Evolutionary conservation across 139 green algal species (phyloP).

Genomic region (Astrephomene gubernaculifera): DNA sequence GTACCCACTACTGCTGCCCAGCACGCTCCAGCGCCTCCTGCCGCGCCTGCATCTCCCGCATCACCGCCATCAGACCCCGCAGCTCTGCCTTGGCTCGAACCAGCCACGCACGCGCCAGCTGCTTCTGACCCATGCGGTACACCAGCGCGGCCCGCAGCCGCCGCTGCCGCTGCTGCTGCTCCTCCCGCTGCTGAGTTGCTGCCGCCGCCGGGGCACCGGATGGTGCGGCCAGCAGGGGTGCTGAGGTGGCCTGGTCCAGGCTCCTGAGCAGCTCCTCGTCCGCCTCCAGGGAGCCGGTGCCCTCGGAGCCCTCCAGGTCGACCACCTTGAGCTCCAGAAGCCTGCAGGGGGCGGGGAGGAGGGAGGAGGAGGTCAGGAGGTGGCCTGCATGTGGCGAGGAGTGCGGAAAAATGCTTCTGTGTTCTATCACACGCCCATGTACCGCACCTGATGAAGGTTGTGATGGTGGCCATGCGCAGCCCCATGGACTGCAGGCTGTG

Average conservation of each 20-base stretch:
- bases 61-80: slow-evolving; percentile 57
- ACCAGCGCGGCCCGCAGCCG: slow-evolving; percentile 65
- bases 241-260: neutral
- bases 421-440: too few relatives aligned
- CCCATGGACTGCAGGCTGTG: slow-evolving; percentile 54
- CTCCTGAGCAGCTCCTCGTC: slow-evolving; percentile 33
- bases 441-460: slow-evolving; percentile 66
- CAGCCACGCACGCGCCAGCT: slow-evolving; percentile 72
- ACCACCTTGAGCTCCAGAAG: slow-evolving; percentile 79
- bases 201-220: neutral
- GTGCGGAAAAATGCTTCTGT: neutral
- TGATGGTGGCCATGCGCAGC: slow-evolving; percentile 76
- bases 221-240: too few relatives aligned
- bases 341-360: neutral
- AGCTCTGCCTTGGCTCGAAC: slow-evolving; percentile 60
- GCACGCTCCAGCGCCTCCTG: neutral
- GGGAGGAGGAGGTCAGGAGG: neutral
- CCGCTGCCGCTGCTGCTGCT: slow-evolving; percentile 22
- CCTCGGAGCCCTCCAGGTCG: slow-evolving; percentile 70
- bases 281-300: slow-evolving; percentile 70
- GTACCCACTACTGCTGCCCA: too few relatives aligned
- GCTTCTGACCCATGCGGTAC: slow-evolving; percentile 85
- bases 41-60: slow-evolving; percentile 46
- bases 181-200: neutral
- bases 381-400: neutral